Evolutionary conservation across 1,284 basidiomycete species (phyloP), one percentile per base, ranked within the genome.

Genomic region (Psilocybe mexicana): DNA sequence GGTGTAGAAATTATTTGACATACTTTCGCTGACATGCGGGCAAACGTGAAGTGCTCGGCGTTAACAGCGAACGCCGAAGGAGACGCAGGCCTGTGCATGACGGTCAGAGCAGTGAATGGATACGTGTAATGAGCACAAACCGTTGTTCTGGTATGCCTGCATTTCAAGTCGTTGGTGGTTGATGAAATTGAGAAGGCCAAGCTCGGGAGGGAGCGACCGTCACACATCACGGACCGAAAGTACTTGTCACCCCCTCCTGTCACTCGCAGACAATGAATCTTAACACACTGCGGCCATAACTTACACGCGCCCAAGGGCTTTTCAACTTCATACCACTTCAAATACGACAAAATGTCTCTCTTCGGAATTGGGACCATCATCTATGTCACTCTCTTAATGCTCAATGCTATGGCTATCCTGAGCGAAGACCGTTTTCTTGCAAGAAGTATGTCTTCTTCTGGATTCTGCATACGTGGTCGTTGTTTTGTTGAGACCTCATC

Each of bases 401-500:
- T 94, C 63, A 98, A 98, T 73, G 93, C 94, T 30, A 85, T 98
- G 69, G 96, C 96, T 6, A 90, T 98, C 58, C 80, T 98, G 55
- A 97, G 89, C 69, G 96, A 98, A 74, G 96, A 98, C 67, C 84
- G 96, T 1, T 98, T 98, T 74, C 84, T 98, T 47, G 92, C 94
- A 24, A 81, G 90, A 72, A 94, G 96, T 98, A 71, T 68, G 90
- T 45, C 40, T 33, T 23, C 24, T n/a, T 18, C 30, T 23, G 18
- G 18, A 18, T 24, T 43, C n/a, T 43, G 24, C 43, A 43, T 26
- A n/a, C 26, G 25, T 33, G 10, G 14, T 53, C n/a, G 10, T 28
- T 3, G 26, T 30, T 33, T 28, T 3, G 26, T 30, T 33, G 30
- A 43, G 30, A 48, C n/a, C n/a, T 6, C 40, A 45, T 46, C 11